Evolutionary conservation across 345 rosid genomes (phyloP).

Genomic region (Sonneratia alba): DNA sequence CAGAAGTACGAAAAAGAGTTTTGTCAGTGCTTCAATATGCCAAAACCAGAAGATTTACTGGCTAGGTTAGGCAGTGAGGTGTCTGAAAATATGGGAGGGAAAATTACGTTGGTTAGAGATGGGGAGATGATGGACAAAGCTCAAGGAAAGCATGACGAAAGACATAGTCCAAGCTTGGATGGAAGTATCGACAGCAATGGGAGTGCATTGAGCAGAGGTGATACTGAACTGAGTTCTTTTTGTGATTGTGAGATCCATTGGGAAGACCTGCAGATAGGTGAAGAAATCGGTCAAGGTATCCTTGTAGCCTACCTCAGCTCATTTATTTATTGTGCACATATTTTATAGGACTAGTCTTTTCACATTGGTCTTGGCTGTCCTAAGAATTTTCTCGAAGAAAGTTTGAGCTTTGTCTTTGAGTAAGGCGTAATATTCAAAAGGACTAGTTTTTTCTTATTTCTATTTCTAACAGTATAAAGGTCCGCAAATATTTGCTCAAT

Average conservation of each 20-base stretch:
- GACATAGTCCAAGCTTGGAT: slow-evolving; percentile 21
- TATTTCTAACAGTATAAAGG: not conserved
- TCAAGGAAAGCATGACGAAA: slow-evolving; percentile 22
- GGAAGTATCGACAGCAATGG: slow-evolving; percentile 29
- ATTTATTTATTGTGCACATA: not conserved
- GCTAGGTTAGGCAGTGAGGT: slow-evolving; percentile 18
- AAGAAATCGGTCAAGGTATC: slow-evolving; percentile 79
- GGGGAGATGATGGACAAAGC: slow-evolving; percentile 31
- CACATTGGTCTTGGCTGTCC: not conserved
- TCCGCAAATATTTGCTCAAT: not conserved
- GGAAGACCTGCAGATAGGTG: slow-evolving; percentile 65
- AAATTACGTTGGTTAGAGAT: slow-evolving; percentile 15
- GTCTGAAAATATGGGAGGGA: slow-evolving; percentile 26
- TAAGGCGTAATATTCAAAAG: not conserved
- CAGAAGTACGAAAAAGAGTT: slow-evolving; percentile 20
- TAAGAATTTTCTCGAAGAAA: not conserved
- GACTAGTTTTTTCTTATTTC: too few relatives aligned
- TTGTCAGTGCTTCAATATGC: slow-evolving; percentile 15
- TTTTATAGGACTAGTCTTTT: not conserved
- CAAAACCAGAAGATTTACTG: slow-evolving; percentile 19
- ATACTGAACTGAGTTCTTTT: slow-evolving; percentile 22
- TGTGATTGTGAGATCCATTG: slow-evolving; percentile 56
- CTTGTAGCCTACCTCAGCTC: not conserved
- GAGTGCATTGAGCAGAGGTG: slow-evolving; percentile 40
- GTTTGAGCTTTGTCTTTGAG: not conserved